These are phyloP conservation scores for Ophiocordyceps unilateralis DNA, from an alignment of 2,329 filamentous ascomycete species.

Conservation along the genomic window DNA sequence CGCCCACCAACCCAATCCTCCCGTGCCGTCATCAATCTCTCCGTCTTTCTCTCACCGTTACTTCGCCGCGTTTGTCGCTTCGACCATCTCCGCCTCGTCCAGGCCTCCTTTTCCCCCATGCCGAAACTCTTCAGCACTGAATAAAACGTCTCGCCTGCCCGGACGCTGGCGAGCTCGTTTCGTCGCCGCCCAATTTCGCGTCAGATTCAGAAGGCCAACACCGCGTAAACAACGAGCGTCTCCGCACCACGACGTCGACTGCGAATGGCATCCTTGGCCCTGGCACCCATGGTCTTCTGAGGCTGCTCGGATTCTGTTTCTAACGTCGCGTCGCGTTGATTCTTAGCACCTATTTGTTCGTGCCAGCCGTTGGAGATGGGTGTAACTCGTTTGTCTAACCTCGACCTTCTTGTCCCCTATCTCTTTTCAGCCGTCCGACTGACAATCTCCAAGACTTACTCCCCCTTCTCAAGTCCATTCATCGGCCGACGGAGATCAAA, in stretches of 20 bases:
- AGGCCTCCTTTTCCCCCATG: not conserved
- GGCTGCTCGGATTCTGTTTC: not conserved
- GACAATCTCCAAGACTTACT: conserved; percentile 48
- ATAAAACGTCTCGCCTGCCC: not conserved
- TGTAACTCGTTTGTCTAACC: conserved; percentile 14
- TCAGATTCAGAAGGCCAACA: not conserved
- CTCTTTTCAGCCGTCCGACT: conserved; percentile 2
- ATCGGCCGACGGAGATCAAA: conserved; percentile 72
- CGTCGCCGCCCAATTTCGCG: not conserved
- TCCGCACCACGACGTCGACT: no score
- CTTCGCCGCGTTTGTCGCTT: not conserved
- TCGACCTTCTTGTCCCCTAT: not conserved
- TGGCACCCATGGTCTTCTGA: not conserved
- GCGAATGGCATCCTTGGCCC: not conserved
- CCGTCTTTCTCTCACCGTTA: not conserved
- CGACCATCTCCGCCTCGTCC: not conserved
- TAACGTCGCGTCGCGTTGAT: not conserved
- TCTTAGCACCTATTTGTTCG: not conserved
- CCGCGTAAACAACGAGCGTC: not conserved
- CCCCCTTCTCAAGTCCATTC: conserved; percentile 88
- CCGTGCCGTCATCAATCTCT: not conserved
- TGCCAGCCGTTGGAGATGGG: conserved; percentile 12
- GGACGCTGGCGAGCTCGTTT: not conserved
- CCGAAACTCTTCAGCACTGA: not conserved
- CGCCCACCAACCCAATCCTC: not conserved